Conservation (phyloP, 2,329 filamentous ascomycete species). For the Colletotrichum acutatum region DNA sequence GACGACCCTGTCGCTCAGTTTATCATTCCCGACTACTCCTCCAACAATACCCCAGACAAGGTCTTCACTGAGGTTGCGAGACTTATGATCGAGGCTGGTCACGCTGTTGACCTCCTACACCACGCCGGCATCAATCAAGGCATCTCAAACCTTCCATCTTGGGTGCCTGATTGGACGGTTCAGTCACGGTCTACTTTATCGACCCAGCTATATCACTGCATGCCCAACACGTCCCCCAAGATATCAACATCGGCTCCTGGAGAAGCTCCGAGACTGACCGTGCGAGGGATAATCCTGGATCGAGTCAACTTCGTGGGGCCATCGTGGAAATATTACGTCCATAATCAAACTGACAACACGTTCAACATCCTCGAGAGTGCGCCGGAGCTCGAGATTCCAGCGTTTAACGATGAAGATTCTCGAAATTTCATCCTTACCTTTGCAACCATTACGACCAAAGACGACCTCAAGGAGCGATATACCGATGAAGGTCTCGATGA, state of each 20-base stretch:
- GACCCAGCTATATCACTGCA: constrained; percentile 5
- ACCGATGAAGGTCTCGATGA: not conserved
- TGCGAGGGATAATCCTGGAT: not conserved
- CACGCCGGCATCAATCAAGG: constrained; percentile 16
- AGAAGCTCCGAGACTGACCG: not conserved
- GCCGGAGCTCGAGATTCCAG: not conserved
- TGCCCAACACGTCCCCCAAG: not conserved
- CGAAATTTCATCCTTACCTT: constrained; percentile 13
- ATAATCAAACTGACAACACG: not conserved
- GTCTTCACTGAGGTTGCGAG: constrained; percentile 11
- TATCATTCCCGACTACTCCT: constrained; percentile 3
- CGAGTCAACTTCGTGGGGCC: constrained; percentile 1
- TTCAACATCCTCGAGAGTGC: constrained; percentile 4
- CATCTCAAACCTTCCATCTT: constrained; percentile 1
- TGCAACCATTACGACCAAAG: not conserved
- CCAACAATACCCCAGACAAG: not conserved
- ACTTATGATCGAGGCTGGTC: not conserved
- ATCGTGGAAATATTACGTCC: constrained; percentile 16
- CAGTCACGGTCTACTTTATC: not conserved
- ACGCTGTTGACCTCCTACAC: not conserved
- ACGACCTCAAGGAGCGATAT: not conserved
- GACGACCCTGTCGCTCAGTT: constrained; percentile 2
- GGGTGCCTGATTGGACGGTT: constrained; percentile 24
- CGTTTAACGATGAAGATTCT: constrained; percentile 20
- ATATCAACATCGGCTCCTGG: not conserved